These are phyloP conservation scores for Boletus sp. DNA, from an alignment of 768 basidiomycete genomes.

Conservation along the genomic window DNA sequence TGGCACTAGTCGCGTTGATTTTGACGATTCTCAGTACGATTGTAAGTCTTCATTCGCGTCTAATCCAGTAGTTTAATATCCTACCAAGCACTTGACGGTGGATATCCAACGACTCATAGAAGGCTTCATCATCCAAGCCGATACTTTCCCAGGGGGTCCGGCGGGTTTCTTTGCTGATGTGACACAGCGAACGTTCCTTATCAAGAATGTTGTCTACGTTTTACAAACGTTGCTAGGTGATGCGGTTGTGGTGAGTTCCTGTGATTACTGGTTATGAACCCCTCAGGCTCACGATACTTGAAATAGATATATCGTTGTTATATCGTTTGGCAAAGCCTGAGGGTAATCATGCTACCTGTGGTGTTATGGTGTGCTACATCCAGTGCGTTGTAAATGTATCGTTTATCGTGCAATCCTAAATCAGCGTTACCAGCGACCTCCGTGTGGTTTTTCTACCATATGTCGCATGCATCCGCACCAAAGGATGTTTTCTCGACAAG, in stretches of 20 bases:
- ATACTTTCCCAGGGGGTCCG: slow-evolving; percentile 24
- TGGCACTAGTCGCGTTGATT: slow-evolving; percentile 21
- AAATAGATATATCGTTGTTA: slow-evolving; percentile 25
- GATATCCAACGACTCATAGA: slow-evolving; percentile 24
- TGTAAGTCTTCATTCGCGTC: neutral
- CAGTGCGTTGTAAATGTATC: slow-evolving; percentile 9
- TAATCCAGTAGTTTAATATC: neutral
- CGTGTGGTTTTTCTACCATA: slow-evolving; percentile 5
- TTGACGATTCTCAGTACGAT: slow-evolving; percentile 23
- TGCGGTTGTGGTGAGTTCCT: slow-evolving; percentile 12
- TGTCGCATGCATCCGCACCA: neutral
- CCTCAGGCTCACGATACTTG: neutral
- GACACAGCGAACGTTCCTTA: slow-evolving; percentile 28
- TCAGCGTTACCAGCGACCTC: slow-evolving; percentile 8
- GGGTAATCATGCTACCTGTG: slow-evolving; percentile 10
- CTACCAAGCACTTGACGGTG: slow-evolving; percentile 21
- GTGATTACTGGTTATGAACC: neutral
- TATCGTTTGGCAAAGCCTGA: slow-evolving; percentile 15
- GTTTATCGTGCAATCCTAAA: neutral
- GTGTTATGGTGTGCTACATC: slow-evolving; percentile 17
- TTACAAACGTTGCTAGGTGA: slow-evolving; percentile 26
- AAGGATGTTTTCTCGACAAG: neutral
- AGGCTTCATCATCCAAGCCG: slow-evolving; percentile 24
- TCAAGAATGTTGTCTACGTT: slow-evolving; percentile 26
- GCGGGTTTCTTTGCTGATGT: slow-evolving; percentile 27